Evolutionary conservation across 1,284 basidiomycete species (phyloP), one percentile per base, ranked within the genome.

Genomic region (Ceratobasidium sp.): DNA sequence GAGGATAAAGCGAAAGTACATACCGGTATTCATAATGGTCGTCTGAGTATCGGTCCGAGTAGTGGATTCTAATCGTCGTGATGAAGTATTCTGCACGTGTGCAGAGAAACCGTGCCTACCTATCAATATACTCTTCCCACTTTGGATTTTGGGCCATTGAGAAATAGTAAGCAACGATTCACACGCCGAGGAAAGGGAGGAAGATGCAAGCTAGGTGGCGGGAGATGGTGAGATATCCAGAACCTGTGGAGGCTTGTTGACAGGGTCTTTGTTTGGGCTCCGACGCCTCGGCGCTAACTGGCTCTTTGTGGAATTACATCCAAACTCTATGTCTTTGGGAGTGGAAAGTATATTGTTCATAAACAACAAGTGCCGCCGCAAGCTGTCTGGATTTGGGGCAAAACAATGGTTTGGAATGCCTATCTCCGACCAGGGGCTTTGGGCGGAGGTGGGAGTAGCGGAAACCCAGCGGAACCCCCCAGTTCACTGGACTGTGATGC

Each of bases 41-140:
- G 83, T 95, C 93, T 16, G 92, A 89, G 84, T 95, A 95, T 80
- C 93, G 90, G 83, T 94, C 93, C 79, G 93, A 94, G 83, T 94
- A 94, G 82, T 93, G 91, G 81, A 94, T 94, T 84, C 93, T 94
- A 59, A 54, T 14, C 20, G 18, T 38, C 48, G 57, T 76, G 59
- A 70, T 62, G 16, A 74, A 55, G 64, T 50, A 76, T 79, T 77
- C 30, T 55, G 77, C 27, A 67, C 66, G 69, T 57, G 33, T 65
- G 44, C 38, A 77, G 57, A 44, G 73, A 71, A 65, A 78, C 46
- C 46, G 52, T 67, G 81, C 86, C 77, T 81, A 91, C 91, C 90
- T 92, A 81, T 92, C 90, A 76, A 92, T 82, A 75, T 83, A 84
- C 74, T 85, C 84, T 77, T 85, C 83, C 79, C 81, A 82, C 77